Evolutionary conservation across 2,329 filamentous ascomycete genomes (phyloP), one percentile per base, ranked within the genome.

Genomic region (Seiridium unicorne): DNA sequence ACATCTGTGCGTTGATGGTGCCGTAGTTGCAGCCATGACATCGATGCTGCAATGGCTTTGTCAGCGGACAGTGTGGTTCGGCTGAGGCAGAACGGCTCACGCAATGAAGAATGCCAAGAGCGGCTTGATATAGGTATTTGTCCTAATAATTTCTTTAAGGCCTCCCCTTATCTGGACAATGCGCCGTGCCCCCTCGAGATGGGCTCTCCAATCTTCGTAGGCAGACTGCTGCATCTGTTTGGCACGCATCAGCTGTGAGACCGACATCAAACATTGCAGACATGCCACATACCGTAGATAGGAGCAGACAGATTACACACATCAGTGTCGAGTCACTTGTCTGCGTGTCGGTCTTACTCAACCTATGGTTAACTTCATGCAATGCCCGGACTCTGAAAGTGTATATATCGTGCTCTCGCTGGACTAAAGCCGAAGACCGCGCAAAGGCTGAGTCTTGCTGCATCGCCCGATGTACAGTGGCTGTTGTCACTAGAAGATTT

Each of bases 231-330:
- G 61, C 57, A 64, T 63, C 63, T 64, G 36, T 11, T n/a, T 36
- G 13, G 36, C 8, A n/a, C 36, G 18, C 42, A 31, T 44, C 26
- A 13, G 51, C 26, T 44, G 7, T n/a, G 18, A 10, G 11, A 42
- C 26, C 11, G 9, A 5, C n/a, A 32, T 26, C 11, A 36, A 31
- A 4, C 34, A 36, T 54, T 31, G 11, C n/a, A 18, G n/a, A 13
- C 32, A 35, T 13, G 38, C 10, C 26, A 59, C 63, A 47, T 53
- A 64, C 63, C 5, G 63, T 61, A 8, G 59, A 59, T 35, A 62
- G n/a, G 8, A 64, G 59, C n/a, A 64, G 61, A 55, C 61, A 64
- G 35, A 64, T 56, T 32, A 64, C 63, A 55, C 61, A 64, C 63
- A 63, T 64, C 36, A 64, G 57, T 13, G 63, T 64, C 34, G 61